Base-by-base conservation (phyloP, 1,284 basidiomycete genomes). In the Phenoliferia sp. region DNA sequence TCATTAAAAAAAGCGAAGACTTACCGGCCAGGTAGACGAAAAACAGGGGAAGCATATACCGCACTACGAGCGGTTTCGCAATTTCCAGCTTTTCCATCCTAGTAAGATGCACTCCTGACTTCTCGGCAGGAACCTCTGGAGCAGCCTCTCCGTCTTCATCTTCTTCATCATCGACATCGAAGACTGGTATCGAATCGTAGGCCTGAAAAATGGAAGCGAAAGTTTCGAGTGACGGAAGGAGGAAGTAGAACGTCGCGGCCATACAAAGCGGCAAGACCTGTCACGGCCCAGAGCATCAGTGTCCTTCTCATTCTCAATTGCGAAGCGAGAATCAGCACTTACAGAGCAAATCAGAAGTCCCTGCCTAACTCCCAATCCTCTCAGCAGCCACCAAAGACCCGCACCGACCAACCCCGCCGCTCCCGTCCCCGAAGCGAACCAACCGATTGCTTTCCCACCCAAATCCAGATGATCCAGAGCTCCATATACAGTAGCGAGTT, bases 361-460 rank as follows among this genome's bases (percentile, higher is more conserved):
- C 9, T 81, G 77, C 60, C 86, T 85, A 7, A 99, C 92, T 17
- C 95, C 95, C 1, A 96, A 80, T 0, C 87, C 86, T 39, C 96
- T 84, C 1, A 98, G 82, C 71, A 93, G 83, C 95, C 95, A 98
- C 95, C 95, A 99, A 7, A 96, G 78, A 50, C 89, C 88, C 0
- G 95, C 94, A 6, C 95, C 96, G 0, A 90, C 88, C 0, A 98
- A 84, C 0, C 95, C 95, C 0, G 95, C 95, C 2, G 90, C 92
- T 1, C 95, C 95, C 0, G 95, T 99, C 0, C 95, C 95, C 10
- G 89, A 77, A 1, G 79, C 75, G 66, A 81, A 81, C 77, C 77
- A 77, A 17, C 73, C 74, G 2, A 76, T 72, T 0, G 78, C 79
- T 70, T n/a, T 58, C 67, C 76, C 59, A 66, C 74, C 44, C 54